A percentile compares a stretch with the other conserved stretches of the same genome.
Evolutionary conservation across 1,139 yeast genomes (phyloP).

Genomic region (Hemisphaericaspora lyxosophila): DNA sequence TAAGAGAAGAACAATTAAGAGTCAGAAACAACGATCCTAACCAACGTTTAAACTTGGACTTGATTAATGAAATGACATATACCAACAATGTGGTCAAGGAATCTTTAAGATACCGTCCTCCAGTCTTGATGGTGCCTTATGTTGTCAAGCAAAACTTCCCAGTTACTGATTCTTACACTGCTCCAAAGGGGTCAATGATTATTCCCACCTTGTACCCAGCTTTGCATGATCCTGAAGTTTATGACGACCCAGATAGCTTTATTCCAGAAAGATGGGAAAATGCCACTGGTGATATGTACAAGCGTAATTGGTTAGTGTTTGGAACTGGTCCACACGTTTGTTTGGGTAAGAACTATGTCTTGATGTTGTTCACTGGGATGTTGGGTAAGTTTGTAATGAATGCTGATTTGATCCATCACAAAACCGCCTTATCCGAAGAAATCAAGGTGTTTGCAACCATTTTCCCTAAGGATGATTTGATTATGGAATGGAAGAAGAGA

Average conservation of each 20-base stretch:
- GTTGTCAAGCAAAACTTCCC: conserved; percentile 86
- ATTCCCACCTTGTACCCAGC: conserved; percentile 95
- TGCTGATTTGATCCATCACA: conserved; percentile 77
- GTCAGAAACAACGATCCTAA: conserved; percentile 78
- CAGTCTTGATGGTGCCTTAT: conserved; percentile 97
- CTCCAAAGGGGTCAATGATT: conserved; percentile 96
- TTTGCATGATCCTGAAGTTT: conserved; percentile 94
- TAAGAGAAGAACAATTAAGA: conserved; percentile 86
- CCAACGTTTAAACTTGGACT: conserved; percentile 59
- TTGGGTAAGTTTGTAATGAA: conserved; percentile 85
- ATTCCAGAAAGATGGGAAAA: conserved; percentile 91
- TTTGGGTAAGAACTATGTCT: conserved; percentile 89
- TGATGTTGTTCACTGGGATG: conserved; percentile 84
- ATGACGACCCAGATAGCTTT: conserved; percentile 89
- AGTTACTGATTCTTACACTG: conserved; percentile 76
- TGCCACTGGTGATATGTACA: conserved; percentile 51
- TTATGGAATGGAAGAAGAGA: conserved; percentile 69
- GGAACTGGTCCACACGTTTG: conserved; percentile 98
- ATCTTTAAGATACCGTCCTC: conserved; percentile 92
- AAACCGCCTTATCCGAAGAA: conserved; percentile 82
- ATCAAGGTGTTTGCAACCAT: conserved; percentile 96
- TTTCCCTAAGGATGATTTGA: conserved; percentile 94
- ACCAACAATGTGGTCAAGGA: conserved; percentile 90
- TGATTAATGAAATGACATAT: conserved; percentile 83
- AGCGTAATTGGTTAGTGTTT: conserved; percentile 92